Percentiles rank a stretch among this genome's conserved stretches.
phyloP scores from a whole-genome alignment of 176 grass and related monocot species.

The Pontederia paniculata region DNA sequence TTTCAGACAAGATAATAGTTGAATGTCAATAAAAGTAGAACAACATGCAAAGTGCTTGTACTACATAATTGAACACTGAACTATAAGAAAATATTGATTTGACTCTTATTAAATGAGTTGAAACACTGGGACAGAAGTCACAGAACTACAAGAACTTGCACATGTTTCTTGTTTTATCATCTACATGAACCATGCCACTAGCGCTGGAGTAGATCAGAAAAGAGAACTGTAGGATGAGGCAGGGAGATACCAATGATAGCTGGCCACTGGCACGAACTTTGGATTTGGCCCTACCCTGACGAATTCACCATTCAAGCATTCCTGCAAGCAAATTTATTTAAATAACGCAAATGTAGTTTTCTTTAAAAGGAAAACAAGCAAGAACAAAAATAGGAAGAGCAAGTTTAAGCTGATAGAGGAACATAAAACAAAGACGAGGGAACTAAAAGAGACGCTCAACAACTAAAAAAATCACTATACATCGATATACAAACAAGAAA shows the following conservation, averaged over 20 bases:
- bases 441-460: too few relatives aligned
- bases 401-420: background rate
- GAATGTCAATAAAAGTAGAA: too few relatives aligned
- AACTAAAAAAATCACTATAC: too few relatives aligned
- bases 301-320: slow-evolving; percentile 97
- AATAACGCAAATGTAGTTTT: background rate
- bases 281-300: slow-evolving; percentile 87
- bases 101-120: too few relatives aligned
- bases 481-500: too few relatives aligned
- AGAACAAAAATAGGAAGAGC: background rate
- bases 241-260: slow-evolving; percentile 69
- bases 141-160: background rate
- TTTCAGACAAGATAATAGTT: too few relatives aligned
- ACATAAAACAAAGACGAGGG: too few relatives aligned
- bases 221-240: background rate
- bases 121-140: too few relatives aligned
- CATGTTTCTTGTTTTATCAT: background rate
- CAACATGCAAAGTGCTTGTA: too few relatives aligned
- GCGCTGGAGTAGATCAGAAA: background rate
- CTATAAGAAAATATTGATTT: too few relatives aligned
- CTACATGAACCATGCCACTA: background rate
- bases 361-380: background rate
- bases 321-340: slow-evolving; percentile 22
- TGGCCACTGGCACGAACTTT: slow-evolving; percentile 76
- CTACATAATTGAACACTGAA: too few relatives aligned